Conservation (phyloP, 148 eudicot species). For the Rhododendron ovatum region DNA sequence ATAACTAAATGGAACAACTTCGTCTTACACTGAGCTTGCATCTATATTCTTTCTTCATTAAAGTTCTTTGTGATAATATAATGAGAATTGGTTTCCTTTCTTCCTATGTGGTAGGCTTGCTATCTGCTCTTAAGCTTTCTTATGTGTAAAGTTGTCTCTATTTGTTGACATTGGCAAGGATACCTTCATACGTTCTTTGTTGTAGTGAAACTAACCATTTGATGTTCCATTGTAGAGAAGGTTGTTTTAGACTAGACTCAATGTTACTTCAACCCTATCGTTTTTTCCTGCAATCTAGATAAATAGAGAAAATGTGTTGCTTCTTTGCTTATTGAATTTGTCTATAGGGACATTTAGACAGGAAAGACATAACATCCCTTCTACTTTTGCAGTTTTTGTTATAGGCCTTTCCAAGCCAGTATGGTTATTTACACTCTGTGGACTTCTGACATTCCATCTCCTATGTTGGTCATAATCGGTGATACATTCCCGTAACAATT, state of each 20-base stretch:
- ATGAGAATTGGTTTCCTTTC: background rate
- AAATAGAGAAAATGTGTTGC: background rate
- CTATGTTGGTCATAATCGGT: slow-evolving; percentile 4
- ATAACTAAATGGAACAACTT: background rate
- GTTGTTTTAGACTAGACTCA: background rate
- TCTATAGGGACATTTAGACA: background rate
- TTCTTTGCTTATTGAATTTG: background rate
- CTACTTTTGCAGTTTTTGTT: slow-evolving; percentile 20
- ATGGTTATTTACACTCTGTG: slow-evolving; percentile 3
- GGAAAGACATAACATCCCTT: background rate
- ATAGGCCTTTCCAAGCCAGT: slow-evolving; percentile 8
- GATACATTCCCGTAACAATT: background rate
- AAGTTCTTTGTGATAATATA: background rate
- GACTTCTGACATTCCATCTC: slow-evolving; percentile 18
- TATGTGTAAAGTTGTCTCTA: background rate
- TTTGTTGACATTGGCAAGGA: background rate
- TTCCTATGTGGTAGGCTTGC: background rate
- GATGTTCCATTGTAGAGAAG: background rate
- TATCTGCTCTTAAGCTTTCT: slow-evolving; percentile 1
- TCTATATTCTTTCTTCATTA: background rate
- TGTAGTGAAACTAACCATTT: background rate
- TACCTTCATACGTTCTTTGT: background rate
- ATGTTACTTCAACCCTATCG: background rate
- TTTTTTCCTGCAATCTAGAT: background rate
- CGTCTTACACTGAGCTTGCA: background rate